phyloP scores from a whole-genome alignment of 2,329 filamentous ascomycete genomes.

The Aaosphaeria arxii region DNA sequence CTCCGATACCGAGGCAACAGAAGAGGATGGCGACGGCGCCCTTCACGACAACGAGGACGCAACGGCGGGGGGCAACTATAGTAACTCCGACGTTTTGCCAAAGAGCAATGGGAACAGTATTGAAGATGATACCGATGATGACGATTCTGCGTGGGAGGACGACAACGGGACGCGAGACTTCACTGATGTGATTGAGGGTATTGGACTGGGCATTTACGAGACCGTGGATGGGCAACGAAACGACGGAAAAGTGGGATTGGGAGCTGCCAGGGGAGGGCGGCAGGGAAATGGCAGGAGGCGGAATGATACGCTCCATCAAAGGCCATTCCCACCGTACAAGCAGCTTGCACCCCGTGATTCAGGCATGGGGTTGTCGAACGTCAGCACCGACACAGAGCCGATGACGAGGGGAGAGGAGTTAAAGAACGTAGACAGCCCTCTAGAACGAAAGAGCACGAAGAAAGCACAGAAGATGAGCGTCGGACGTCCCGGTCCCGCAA shows the following conservation, averaged over 20 bases:
- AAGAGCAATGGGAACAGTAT: too few species aligned
- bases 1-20: constrained; percentile 11
- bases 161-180: constrained; percentile 10
- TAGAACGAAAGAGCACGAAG: constrained; percentile 3
- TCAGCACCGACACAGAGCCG: neutral
- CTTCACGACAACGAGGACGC: too few species aligned
- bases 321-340: constrained; percentile 13
- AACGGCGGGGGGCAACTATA: constrained; percentile 1
- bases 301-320: neutral
- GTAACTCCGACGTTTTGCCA: too few species aligned
- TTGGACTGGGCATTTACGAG: constrained; percentile 1
- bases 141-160: constrained; percentile 18
- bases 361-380: neutral
- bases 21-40: neutral
- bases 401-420: too few species aligned
- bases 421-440: too few species aligned
- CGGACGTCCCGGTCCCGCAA: constrained; percentile 16
- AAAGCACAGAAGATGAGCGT: constrained; percentile 22
- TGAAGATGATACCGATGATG: neutral
- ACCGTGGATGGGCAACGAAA: constrained; percentile 3
- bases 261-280: constrained; percentile 5
- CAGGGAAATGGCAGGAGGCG: neutral
- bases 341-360: constrained; percentile 9
- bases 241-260: neutral
- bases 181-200: constrained; percentile 1